Evolutionary conservation across 2,329 filamentous ascomycete species (phyloP), one percentile per base, ranked within the genome.

Genomic region (Pleoardoris graminearum): DNA sequence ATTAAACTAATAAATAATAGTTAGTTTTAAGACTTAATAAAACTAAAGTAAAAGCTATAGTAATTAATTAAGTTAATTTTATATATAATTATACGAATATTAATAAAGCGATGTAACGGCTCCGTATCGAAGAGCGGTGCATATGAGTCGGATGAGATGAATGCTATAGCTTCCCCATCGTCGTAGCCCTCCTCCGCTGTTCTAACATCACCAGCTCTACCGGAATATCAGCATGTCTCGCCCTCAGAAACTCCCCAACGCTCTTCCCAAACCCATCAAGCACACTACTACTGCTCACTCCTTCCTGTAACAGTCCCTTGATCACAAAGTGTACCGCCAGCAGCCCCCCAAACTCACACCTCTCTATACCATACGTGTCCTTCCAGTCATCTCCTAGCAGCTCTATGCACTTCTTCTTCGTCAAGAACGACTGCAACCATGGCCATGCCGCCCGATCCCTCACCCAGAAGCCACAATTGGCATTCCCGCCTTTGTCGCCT

Each of bases 251-350:
- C 22, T 52, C 53, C 1, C 33, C 49, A n/a, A 55, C 47, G 22
- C 49, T 52, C 68, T 79, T 79, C 0, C 75, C 77, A 7, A 79
- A 66, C 1, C 71, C 74, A 58, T 79, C 77, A 33, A 77, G 75
- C 2, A 69, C 65, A 47, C 65, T 67, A n/a, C 71, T 75, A 1
- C 71, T 71, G 30, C 73, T 73, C 51, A 74, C 76, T 0, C 75
- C 75, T 0, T 75, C 66, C 29, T 77, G 74, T 6, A 79, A 60
- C 50, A 78, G 75, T 53, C 79, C 77, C 38, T 76, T 68, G 17
- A 80, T 58, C 11, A 77, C 58, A 53, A 75, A 75, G 50, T 76
- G 73, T n/a, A 76, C 71, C 3, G 71, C 72, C 45, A 58, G 60
- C 33, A 74, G 63, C 45, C 47, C 43, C n/a, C 39, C 32, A 19